These are phyloP conservation scores for Martiniozyma abietophila DNA, from an alignment of 805 yeast species.

Conservation along the genomic window DNA sequence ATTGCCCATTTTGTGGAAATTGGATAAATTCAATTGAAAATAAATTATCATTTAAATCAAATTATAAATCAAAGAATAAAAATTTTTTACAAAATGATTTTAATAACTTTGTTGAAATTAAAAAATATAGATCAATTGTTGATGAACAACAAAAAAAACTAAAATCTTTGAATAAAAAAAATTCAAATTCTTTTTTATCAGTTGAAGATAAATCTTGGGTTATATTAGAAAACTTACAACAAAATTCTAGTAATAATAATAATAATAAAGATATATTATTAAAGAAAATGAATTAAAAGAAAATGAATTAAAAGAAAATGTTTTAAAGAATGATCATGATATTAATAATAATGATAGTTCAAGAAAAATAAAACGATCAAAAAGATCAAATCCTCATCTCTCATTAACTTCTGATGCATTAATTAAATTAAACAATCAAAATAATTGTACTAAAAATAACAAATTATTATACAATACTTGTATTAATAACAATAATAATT, in stretches of 20 bases:
- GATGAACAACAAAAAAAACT: constrained; percentile 2
- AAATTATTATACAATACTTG: background rate
- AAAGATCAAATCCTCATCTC: constrained; percentile 8
- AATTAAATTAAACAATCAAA: constrained; percentile 4
- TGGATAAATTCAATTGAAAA: constrained; percentile 13
- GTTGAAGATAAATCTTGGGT: constrained; percentile 9
- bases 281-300: no score
- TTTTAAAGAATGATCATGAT: background rate
- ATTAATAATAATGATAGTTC: background rate
- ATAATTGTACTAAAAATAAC: background rate
- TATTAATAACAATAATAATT: background rate
- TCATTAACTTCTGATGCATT: constrained; percentile 12
- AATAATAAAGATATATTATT: no score
- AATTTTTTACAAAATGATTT: constrained; percentile 6
- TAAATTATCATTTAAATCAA: constrained; percentile 9
- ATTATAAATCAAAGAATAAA: constrained; percentile 5
- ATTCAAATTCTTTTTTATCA: background rate
- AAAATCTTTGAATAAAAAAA: background rate
- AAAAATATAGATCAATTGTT: constrained; percentile 4
- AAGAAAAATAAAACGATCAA: background rate
- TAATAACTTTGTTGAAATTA: constrained; percentile 5
- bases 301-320: background rate
- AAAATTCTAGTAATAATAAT: no score
- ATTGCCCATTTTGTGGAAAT: constrained; percentile 31
- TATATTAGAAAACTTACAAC: constrained; percentile 8